Percentiles rank a stretch among this genome's conserved stretches.
Evolutionary conservation across 306 rosid species (phyloP).

Genomic region (Quercus parvula): DNA sequence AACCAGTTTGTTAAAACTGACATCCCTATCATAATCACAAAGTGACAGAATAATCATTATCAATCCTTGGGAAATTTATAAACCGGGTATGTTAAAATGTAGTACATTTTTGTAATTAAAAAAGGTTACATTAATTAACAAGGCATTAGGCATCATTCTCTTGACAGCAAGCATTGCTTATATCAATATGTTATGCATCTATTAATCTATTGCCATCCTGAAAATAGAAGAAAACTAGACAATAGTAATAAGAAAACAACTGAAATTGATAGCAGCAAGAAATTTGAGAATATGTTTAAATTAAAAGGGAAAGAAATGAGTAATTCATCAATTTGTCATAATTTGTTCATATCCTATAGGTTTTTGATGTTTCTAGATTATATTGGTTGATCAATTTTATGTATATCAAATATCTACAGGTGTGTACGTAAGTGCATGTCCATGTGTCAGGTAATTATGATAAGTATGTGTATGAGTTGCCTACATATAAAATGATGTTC

Average conservation of each 20-base stretch:
- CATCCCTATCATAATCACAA: constrained; percentile 54
- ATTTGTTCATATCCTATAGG: not conserved
- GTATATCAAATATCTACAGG: not conserved
- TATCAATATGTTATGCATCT: not conserved
- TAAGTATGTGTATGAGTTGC: not conserved
- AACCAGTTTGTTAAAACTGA: constrained; percentile 75
- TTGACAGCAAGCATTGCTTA: not conserved
- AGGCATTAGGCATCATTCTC: not conserved
- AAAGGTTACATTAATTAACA: not conserved
- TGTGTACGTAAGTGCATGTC: not conserved
- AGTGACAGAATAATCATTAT: constrained; percentile 1
- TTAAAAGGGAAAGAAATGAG: not conserved
- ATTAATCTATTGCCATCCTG: not conserved
- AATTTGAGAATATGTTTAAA: not conserved
- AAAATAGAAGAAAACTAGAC: not conserved
- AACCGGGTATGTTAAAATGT: not conserved
- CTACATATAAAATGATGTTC: not conserved
- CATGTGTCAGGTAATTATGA: not conserved
- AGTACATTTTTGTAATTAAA: not conserved
- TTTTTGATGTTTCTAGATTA: not conserved
- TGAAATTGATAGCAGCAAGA: not conserved
- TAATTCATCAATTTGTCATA: not conserved
- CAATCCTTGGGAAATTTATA: not conserved
- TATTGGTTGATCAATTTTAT: not conserved
- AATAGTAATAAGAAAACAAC: not conserved